Evolutionary conservation across 345 rosid species (phyloP).

Genomic region (Erodium maritimum): DNA sequence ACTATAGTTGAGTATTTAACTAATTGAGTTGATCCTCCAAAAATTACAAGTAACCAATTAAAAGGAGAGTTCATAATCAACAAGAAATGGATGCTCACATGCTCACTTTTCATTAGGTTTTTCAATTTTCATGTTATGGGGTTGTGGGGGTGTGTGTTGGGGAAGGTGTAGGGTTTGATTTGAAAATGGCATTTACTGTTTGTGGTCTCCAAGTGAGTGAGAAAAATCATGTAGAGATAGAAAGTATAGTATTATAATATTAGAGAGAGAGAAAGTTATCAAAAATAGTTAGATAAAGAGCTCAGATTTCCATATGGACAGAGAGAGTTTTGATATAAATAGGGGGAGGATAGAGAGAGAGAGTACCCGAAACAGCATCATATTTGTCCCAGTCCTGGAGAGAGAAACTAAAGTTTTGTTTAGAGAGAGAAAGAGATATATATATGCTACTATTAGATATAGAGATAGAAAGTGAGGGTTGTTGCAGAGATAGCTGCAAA

Average conservation of each 20-base stretch:
- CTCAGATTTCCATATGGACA: neutral
- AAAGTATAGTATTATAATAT: neutral
- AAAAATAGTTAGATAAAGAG: neutral
- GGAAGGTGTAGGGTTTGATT: neutral
- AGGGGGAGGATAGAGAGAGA: neutral
- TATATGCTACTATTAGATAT: too few species aligned
- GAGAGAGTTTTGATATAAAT: neutral
- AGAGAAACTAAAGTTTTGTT: neutral
- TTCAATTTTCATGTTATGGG: too few species aligned
- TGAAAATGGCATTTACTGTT: neutral
- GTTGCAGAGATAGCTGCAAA: neutral
- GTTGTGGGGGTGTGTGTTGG: too few species aligned
- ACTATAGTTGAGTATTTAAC: too few species aligned
- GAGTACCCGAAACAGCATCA: neutral
- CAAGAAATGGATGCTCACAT: neutral
- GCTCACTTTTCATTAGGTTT: neutral
- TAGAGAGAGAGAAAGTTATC: neutral
- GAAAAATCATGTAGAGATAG: neutral
- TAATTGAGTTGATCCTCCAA: too few species aligned
- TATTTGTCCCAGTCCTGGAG: neutral
- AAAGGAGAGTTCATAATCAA: neutral
- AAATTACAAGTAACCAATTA: neutral
- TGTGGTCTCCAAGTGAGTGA: neutral
- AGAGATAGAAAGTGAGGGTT: neutral
- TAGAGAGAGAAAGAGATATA: too few species aligned